Evolutionary conservation across 495 filamentous ascomycete genomes (phyloP), one percentile per base, ranked within the genome.

Genomic region (Parathielavia hyrcaniae): DNA sequence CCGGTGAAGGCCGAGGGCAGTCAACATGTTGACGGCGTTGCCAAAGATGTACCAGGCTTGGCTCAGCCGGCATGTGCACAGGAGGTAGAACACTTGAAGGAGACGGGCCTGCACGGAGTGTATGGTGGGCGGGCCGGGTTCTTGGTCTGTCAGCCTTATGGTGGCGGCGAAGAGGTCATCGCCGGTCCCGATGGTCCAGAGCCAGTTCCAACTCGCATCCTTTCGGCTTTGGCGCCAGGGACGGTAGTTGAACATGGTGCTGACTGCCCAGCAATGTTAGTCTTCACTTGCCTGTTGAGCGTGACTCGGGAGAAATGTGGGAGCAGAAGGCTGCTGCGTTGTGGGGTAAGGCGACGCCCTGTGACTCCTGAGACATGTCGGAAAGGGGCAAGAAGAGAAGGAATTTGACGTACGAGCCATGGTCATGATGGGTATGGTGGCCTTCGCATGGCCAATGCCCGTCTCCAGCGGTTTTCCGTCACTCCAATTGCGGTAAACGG

Each of bases 1-100:
- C 1, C 71, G 59, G 49, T 75, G 68, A 9, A 74, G 57, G 16
- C 69, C 67, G 13, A 75, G 63, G 7, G 59, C 40, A 6, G 55
- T 61, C 10, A 66, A 40, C 55, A 68, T 66, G 43, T 60, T 59
- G 20, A 63, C 19, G 12, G 61, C 63, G 19, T 57, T 64, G n/a
- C 65, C 61, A 55, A 68, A 68, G 9, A 55, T 34, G 23, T 63
- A 61, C 61, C 61, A 67, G n/a, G 61, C 67, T 36, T 67, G 66
- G 34, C 44, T 59, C 12, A 61, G 22, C 13, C 67, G 61, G n/a
- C 55, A 61, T 0, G 67, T 70, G 39, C 55, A 55, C 5, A 70
- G 43, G 19, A 68, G 64, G 26, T 70, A 70, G 5, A 68, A 30
- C 13, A 52, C 50, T 22, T 68, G 65, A 7, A 70, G 58, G 3